Evolutionary conservation across 768 basidiomycete genomes (phyloP).

Genomic region (Lactarius sanguifluus): DNA sequence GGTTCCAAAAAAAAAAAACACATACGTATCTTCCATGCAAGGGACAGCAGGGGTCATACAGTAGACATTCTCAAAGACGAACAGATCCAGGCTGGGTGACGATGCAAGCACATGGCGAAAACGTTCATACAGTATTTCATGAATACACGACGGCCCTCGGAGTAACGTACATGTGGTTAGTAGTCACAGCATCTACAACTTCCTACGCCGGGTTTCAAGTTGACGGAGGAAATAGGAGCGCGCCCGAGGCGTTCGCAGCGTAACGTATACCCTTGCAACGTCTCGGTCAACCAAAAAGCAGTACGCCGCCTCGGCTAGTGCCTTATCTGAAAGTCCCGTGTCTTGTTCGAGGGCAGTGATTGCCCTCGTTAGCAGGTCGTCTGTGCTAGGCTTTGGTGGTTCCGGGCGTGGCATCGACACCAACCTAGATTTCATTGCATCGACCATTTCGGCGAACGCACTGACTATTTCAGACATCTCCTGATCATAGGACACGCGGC

Average conservation of each 20-base stretch:
- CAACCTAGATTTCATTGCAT: not conserved
- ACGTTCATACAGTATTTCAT: not conserved
- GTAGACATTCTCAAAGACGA: no score
- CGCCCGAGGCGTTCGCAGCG: not conserved
- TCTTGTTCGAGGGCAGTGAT: not conserved
- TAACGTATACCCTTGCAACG: not conserved
- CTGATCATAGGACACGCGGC: not conserved
- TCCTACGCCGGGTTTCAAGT: not conserved
- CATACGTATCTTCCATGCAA: no score
- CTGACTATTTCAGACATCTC: not conserved
- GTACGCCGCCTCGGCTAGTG: not conserved
- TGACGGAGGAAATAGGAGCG: not conserved
- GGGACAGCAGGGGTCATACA: no score
- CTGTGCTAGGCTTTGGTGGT: not conserved
- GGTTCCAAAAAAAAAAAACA: no score
- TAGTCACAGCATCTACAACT: not conserved
- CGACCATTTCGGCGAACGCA: not conserved
- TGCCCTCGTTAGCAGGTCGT: not conserved
- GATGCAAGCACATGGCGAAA: not conserved
- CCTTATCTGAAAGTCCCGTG: not conserved
- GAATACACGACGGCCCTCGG: not conserved
- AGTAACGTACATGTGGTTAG: not conserved
- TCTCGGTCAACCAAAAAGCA: not conserved
- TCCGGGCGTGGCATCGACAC: no score
- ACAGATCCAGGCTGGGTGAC: no score